phyloP scores from a whole-genome alignment of 2,329 filamentous ascomycete genomes.

The Graphiopsis chlorocephala region DNA sequence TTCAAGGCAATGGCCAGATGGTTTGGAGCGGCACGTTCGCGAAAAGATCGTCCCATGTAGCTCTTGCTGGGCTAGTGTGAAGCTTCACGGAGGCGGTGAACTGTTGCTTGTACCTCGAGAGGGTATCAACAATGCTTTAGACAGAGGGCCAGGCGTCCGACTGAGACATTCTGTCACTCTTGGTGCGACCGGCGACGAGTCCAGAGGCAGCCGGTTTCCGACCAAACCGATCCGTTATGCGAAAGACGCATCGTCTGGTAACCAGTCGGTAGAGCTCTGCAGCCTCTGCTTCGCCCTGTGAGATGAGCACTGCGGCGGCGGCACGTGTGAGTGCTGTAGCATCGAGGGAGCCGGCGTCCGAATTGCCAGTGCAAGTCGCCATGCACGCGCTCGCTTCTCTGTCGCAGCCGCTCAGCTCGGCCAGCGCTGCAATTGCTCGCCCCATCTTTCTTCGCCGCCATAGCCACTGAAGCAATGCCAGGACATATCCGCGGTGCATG shows the following conservation, averaged over 20 bases:
- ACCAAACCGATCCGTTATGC: not conserved
- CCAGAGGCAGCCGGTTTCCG: not conserved
- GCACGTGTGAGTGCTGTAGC: not conserved
- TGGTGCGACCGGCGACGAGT: not conserved
- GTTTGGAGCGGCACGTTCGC: not conserved
- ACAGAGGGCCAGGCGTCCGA: not conserved
- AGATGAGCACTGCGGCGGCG: not conserved
- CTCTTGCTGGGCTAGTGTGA: not conserved
- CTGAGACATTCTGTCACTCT: not conserved
- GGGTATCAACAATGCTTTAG: not conserved
- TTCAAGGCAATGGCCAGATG: not conserved
- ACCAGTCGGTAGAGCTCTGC: not conserved
- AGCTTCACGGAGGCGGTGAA: conserved; percentile 5
- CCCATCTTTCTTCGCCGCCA: not conserved
- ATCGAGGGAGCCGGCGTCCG: not conserved
- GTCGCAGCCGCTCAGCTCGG: not conserved
- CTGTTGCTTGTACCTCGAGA: not conserved
- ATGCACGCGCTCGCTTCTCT: not conserved
- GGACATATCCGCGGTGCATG: not conserved
- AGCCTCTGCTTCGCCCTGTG: not conserved
- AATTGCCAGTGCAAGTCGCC: not conserved
- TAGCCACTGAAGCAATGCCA: not conserved
- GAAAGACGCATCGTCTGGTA: not conserved
- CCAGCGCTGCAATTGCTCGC: not conserved
- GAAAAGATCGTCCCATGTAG: not conserved